Evolutionary conservation across 345 rosid species (phyloP), one percentile per base, ranked within the genome.

Genomic region (Acer campestre): DNA sequence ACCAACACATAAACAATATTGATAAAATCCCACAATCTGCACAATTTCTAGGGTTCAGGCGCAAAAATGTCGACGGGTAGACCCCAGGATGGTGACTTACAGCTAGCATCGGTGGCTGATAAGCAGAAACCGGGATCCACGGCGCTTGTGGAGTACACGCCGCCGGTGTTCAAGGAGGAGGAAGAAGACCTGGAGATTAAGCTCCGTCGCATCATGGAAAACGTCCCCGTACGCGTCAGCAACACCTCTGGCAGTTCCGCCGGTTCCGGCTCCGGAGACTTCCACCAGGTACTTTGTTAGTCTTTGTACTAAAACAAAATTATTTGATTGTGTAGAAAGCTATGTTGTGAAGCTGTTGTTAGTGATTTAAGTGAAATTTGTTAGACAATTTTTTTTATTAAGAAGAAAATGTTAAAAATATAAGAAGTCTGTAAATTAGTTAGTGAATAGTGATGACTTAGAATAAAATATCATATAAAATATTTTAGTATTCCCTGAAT

Each of bases 211-310:
- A 96, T 96, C 80, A 77, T 96, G 27, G 98, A 94, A 73, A 96
- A 96, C 77, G 99, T 96, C 0, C 99, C 99, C 0, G 98, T 96
- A 63, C 91, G 98, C 23, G 98, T 96, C 76, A 92, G 91, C 58
- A 96, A 94, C 73, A 91, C 99, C 53, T 96, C 99, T 1, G 98
- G 98, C 16, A 96, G 99, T 83, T 96, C 98, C 8, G 99, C 98
- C 4, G 98, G 99, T 83, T 91, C 97, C 20, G 98, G 98, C 65
- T 96, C 98, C 69, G 94, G 97, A 11, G 99, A 94, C 81, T 96
- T 96, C 67, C 99, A 96, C 73, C 99, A 94, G 97, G 99, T 92
- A 80, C 9, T 59, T 67, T 0, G 76, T 48, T 12, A 2, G 38
- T 51, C 12, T 22, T 12, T 67, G 7, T 17, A 14, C 65, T 46